Evolutionary conservation across 495 filamentous ascomycete genomes (phyloP).

Genomic region (Massariosphaeria phaeospora): DNA sequence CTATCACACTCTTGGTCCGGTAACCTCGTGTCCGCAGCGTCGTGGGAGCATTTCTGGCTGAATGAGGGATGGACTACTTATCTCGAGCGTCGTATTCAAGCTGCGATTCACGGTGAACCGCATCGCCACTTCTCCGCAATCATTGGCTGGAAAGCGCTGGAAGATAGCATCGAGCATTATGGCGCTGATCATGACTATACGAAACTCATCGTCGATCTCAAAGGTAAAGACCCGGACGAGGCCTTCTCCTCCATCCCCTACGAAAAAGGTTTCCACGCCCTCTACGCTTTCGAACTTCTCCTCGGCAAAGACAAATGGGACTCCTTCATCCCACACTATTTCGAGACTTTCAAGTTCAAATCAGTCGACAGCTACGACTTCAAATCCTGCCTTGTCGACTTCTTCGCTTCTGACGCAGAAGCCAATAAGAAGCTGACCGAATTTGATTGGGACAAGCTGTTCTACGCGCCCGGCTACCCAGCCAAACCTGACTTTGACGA

Average conservation of each 20-base stretch:
- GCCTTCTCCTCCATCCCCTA: conserved; percentile 85
- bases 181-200: conserved; percentile 86
- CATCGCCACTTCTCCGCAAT: conserved; percentile 91
- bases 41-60: conserved; percentile 97
- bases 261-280: conserved; percentile 71
- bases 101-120: conserved; percentile 66
- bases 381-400: conserved; percentile 76
- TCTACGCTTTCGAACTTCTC: conserved; percentile 79
- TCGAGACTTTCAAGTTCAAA: conserved; percentile 44
- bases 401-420: conserved; percentile 66
- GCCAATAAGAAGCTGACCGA: conserved; percentile 59
- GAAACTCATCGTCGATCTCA: conserved; percentile 77
- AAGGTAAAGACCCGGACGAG: conserved; percentile 91
- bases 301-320: conserved; percentile 84
- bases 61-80: conserved; percentile 97
- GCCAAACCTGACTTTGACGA: conserved; percentile 90
- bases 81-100: conserved; percentile 73
- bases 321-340: conserved; percentile 77
- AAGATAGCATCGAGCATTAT: conserved; percentile 70
- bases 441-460: conserved; percentile 81
- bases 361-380: conserved; percentile 92
- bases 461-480: conserved; percentile 78
- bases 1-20: conserved; percentile 86
- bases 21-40: conserved; percentile 83
- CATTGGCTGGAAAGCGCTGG: conserved; percentile 65